A percentile compares a stretch with the other conserved stretches of the same genome.
Evolutionary conservation across 805 yeast genomes (phyloP).

Genomic region (Starmerella lactis-condensi): DNA sequence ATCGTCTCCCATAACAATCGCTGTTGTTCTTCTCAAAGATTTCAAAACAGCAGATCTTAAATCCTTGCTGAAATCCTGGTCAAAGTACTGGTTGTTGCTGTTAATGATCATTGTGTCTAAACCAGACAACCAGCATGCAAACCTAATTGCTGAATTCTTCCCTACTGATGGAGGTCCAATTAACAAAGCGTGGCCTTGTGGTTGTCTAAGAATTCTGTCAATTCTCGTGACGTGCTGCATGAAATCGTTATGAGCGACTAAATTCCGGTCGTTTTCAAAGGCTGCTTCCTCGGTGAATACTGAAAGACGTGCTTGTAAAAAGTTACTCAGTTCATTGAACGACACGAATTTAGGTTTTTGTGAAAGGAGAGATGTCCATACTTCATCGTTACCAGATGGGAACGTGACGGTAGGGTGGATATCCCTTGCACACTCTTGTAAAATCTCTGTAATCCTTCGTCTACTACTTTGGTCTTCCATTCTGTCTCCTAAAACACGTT

Average conservation of each 20-base stretch:
- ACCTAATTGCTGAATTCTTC: conserved; percentile 51
- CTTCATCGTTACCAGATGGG: not conserved
- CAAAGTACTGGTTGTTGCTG: conserved; percentile 35
- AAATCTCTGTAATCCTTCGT: not conserved
- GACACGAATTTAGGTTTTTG: conserved; percentile 9
- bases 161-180: conserved; percentile 76
- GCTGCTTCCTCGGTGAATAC: conserved; percentile 66
- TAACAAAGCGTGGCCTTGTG: conserved; percentile 76
- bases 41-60: conserved; percentile 37
- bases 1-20: conserved; percentile 68
- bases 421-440: not conserved
- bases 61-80: conserved; percentile 48
- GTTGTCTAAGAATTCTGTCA: conserved; percentile 64
- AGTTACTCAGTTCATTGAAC: conserved; percentile 29
- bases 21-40: conserved; percentile 22
- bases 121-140: conserved; percentile 88
- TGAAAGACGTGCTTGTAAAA: conserved; percentile 43
- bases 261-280: conserved; percentile 26
- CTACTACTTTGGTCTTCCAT: conserved; percentile 18
- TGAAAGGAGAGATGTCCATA: conserved; percentile 10
- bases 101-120: conserved; percentile 38
- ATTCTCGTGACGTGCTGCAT: conserved; percentile 59
- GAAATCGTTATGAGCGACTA: conserved; percentile 50
- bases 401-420: not conserved
- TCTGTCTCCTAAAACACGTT: conserved; percentile 61